These are phyloP conservation scores for Penicillium sclerotiorum DNA, from an alignment of 2,329 filamentous ascomycete species.

Conservation along the genomic window DNA sequence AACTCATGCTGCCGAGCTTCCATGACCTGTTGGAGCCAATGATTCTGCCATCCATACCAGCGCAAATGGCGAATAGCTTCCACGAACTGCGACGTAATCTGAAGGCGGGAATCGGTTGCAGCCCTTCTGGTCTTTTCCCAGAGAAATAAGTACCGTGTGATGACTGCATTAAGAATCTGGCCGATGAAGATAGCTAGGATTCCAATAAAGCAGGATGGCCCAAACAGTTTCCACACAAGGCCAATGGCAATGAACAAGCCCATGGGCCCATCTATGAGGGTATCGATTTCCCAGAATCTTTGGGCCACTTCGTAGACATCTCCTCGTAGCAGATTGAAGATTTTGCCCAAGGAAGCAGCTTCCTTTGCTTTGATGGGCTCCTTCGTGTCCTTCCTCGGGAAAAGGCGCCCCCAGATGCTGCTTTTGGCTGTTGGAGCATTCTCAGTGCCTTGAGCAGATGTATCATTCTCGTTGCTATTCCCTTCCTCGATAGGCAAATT, in stretches of 20 bases:
- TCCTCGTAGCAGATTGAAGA: constrained; percentile 79
- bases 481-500: constrained; percentile 10
- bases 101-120: constrained; percentile 75
- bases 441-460: constrained; percentile 12
- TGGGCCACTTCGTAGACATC: constrained; percentile 45
- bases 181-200: constrained; percentile 69
- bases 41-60: constrained; percentile 80
- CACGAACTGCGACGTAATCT: constrained; percentile 82
- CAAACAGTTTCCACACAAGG: constrained; percentile 77
- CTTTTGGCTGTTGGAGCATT: constrained; percentile 15
- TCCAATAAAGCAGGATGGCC: constrained; percentile 75
- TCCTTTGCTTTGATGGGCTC: constrained; percentile 45
- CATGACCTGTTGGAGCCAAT: constrained; percentile 72
- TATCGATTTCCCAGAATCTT: constrained; percentile 82
- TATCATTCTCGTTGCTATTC: constrained; percentile 13
- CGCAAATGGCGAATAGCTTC: constrained; percentile 79
- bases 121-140: constrained; percentile 72
- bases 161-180: constrained; percentile 68
- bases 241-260: constrained; percentile 73
- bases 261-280: constrained; percentile 74
- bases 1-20: constrained; percentile 69
- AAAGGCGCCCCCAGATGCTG: constrained; percentile 30
- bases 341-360: constrained; percentile 83
- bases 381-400: constrained; percentile 24
- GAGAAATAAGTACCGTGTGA: constrained; percentile 67